Evolutionary conservation across 768 basidiomycete species (phyloP).

Genomic region (Serendipita vermifera): DNA sequence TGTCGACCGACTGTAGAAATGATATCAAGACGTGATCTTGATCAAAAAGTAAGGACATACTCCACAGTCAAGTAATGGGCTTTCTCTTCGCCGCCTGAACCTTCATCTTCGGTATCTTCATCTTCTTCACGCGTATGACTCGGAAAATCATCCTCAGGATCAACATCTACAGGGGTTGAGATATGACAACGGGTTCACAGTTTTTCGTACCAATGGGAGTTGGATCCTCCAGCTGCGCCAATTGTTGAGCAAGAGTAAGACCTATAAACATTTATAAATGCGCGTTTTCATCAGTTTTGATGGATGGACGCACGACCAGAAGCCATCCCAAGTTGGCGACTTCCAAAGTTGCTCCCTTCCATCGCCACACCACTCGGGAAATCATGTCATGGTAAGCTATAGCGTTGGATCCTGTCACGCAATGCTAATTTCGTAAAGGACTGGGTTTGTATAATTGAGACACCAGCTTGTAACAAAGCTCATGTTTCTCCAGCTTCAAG

Average conservation of each 20-base stretch:
- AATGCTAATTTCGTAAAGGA: neutral
- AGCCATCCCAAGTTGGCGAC: neutral
- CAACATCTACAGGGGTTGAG: conserved; percentile 39
- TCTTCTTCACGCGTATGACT: conserved; percentile 31
- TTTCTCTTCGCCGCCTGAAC: conserved; percentile 24
- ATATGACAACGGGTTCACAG: conserved; percentile 11
- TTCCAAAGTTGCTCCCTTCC: neutral
- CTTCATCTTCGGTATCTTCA: conserved; percentile 21
- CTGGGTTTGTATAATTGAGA: neutral
- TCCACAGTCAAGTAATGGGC: conserved; percentile 76
- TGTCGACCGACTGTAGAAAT: conserved; percentile 45
- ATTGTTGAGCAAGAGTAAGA: conserved; percentile 44
- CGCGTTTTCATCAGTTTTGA: neutral
- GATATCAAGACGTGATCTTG: neutral
- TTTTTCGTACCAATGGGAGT: conserved; percentile 43
- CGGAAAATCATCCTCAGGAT: conserved; percentile 52
- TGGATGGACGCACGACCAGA: neutral
- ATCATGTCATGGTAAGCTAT: conserved; percentile 5
- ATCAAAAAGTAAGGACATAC: conserved; percentile 30
- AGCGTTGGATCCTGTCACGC: neutral
- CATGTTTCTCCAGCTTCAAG: conserved; percentile 52
- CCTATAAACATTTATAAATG: conserved; percentile 10
- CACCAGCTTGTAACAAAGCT: neutral
- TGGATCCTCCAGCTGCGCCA: conserved; percentile 63
- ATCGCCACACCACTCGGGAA: neutral